Conservation (phyloP, 2,329 filamentous ascomycete genomes). For the Bertia moriformis region DNA sequence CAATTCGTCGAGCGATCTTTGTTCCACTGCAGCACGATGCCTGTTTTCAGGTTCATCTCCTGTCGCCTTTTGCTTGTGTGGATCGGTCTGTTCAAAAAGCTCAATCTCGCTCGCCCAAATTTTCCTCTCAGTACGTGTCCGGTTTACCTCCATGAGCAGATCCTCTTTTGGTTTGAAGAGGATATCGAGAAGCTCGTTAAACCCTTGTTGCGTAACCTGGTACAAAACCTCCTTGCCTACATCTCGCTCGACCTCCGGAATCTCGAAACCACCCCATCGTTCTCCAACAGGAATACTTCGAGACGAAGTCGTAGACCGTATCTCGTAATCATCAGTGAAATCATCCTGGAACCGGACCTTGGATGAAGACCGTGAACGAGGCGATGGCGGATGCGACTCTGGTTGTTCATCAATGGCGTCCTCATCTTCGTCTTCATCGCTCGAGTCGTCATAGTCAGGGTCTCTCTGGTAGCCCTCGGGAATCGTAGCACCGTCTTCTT, state of each 20-base stretch:
- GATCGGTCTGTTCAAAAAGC: not conserved
- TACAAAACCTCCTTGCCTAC: not conserved
- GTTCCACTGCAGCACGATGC: no score
- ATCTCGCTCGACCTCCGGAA: conserved; percentile 32
- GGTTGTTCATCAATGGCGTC: conserved; percentile 8
- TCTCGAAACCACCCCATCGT: conserved; percentile 48
- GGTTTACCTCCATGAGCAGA: not conserved
- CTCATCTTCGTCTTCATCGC: conserved; percentile 13
- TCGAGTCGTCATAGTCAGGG: not conserved
- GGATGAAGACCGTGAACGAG: conserved; percentile 42
- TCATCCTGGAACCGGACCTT: conserved; percentile 44
- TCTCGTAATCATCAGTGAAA: conserved; percentile 33
- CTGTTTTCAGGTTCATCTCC: no score
- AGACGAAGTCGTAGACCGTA: conserved; percentile 42
- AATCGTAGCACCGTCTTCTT: conserved; percentile 38
- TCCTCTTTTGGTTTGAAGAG: conserved; percentile 1
- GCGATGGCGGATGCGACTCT: conserved; percentile 11
- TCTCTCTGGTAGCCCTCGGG: conserved; percentile 27
- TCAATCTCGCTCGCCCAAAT: not conserved
- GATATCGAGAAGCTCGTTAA: not conserved
- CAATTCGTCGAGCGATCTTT: not conserved
- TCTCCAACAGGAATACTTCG: conserved; percentile 31
- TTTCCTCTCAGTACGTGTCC: not conserved
- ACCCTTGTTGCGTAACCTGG: not conserved
- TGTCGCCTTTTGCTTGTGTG: not conserved